Percentiles rank a stretch among this genome's conserved stretches.
Evolutionary conservation across 805 yeast genomes (phyloP).

Genomic region (Tetrapisispora taiwanensis): DNA sequence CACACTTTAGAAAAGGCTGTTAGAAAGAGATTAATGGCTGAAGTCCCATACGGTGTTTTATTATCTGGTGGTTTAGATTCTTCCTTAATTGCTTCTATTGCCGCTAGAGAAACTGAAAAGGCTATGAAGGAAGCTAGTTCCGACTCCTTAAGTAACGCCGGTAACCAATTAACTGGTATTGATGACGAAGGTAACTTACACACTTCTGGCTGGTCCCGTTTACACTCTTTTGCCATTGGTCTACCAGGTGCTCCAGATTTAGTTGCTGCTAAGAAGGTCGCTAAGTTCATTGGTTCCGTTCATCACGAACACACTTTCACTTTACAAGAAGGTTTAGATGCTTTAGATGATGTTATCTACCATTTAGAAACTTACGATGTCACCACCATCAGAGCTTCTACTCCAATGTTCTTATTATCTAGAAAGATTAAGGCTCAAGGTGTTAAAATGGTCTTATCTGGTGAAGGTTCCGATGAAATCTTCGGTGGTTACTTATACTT

Average conservation of each 20-base stretch:
- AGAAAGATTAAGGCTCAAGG: constrained; percentile 99
- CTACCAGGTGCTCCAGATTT: constrained; percentile 97
- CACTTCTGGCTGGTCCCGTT: constrained; percentile 62
- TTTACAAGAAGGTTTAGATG: constrained; percentile 91
- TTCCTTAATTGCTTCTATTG: constrained; percentile 91
- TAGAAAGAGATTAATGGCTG: constrained; percentile 98
- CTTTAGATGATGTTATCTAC: constrained; percentile 85
- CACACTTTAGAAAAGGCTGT: constrained; percentile 85
- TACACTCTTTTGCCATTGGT: constrained; percentile 96
- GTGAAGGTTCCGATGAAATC: constrained; percentile 98
- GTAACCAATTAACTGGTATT: constrained; percentile 71
- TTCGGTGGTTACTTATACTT: constrained; percentile 98
- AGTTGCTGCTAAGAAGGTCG: constrained; percentile 92
- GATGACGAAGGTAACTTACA: constrained; percentile 81
- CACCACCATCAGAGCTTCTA: constrained; percentile 96
- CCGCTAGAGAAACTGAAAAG: constrained; percentile 87
- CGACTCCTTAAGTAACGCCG: neutral
- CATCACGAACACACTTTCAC: constrained; percentile 99
- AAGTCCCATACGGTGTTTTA: constrained; percentile 97
- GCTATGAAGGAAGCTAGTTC: constrained; percentile 27
- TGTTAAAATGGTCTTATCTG: constrained; percentile 97
- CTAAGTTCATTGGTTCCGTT: constrained; percentile 87
- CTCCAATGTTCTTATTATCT: constrained; percentile 94
- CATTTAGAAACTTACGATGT: constrained; percentile 97
- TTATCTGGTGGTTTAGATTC: constrained; percentile 97